A percentile compares a stretch with the other conserved stretches of the same genome.
These are phyloP conservation scores for Triadica sebifera DNA, from an alignment of 345 rosid species.

Conservation along the genomic window DNA sequence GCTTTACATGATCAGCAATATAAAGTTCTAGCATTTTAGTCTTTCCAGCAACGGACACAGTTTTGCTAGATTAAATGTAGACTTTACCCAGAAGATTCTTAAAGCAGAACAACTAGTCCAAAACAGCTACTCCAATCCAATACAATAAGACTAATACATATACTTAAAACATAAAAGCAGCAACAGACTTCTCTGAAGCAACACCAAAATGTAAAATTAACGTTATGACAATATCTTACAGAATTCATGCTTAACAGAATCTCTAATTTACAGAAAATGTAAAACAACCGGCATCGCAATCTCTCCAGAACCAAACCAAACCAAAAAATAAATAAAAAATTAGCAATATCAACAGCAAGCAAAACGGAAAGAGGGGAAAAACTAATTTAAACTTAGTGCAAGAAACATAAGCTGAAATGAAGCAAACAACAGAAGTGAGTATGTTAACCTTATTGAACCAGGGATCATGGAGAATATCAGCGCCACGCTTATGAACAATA, in stretches of 20 bases:
- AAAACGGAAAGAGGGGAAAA: no score
- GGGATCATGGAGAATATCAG: constrained; percentile 98
- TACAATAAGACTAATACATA: no score
- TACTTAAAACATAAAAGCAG: not conserved
- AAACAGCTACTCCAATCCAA: not conserved
- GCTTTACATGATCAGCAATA: not conserved
- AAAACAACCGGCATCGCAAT: not conserved
- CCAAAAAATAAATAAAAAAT: no score
- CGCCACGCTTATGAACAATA: constrained; percentile 93
- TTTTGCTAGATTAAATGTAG: no score
- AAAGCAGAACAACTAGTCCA: not conserved
- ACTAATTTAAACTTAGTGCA: no score
- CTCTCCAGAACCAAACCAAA: not conserved
- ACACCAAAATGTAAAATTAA: not conserved
- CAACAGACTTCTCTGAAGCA: not conserved
- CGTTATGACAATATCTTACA: not conserved
- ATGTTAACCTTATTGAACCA: constrained; percentile 87
- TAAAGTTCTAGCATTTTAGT: not conserved
- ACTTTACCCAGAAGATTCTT: not conserved
- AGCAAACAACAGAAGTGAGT: not conserved
- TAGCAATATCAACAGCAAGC: no score
- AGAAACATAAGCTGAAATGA: no score
- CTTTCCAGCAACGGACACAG: no score
- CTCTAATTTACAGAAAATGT: not conserved
- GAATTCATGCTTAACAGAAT: not conserved